Base-by-base conservation (phyloP, 768 basidiomycete genomes). In the Termitomyces bulborhizus region DNA sequence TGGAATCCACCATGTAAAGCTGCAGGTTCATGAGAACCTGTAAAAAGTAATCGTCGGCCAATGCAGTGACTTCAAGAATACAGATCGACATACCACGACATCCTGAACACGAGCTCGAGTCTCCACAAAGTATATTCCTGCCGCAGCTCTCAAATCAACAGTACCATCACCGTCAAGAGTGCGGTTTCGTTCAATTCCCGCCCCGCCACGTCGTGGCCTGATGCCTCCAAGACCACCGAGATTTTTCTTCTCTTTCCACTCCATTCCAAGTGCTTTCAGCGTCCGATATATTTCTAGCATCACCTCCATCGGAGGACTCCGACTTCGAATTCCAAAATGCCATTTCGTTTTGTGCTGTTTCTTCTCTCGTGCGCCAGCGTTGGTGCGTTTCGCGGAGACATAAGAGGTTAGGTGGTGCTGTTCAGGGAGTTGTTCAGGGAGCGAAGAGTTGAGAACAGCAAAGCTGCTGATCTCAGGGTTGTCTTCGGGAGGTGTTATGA, bases 201-300 rank as follows among this genome's bases (percentile, higher is more conserved):
- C 69, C 41, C 61, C 65, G 12, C 62, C 62, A 43, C 64, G 67
- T 61, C 68, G 66, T 29, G 72, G 62, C 63, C 70, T 69, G 15
- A 80, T 58, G 6, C 82, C 84, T 3, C 88, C 88, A 29, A 91
- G 65, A 4, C 87, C 85, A 1, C 88, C 89, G 1, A 92, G 69
- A 56, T 83, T 83, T 59, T 79, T 81, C 77, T 97, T 97, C 74
- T 89, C 85, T 69, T 91, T 91, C 97, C 97, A 99, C 71, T 99
- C 93, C 92, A 98, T 96, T 15, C 88, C 91, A 18, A 98, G 76
- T 57, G 85, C 76, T 71, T 88, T 88, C 48, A 99, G 73, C 42
- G 95, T 97, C 58, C 90, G 77, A 71, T 99, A 98, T 50, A 99
- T 97, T 78, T 98, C 96, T 26, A 97, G 73, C 95, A 99, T 98